phyloP scores from a whole-genome alignment of 1,284 basidiomycete species.

The Trichosporon sp. region DNA sequence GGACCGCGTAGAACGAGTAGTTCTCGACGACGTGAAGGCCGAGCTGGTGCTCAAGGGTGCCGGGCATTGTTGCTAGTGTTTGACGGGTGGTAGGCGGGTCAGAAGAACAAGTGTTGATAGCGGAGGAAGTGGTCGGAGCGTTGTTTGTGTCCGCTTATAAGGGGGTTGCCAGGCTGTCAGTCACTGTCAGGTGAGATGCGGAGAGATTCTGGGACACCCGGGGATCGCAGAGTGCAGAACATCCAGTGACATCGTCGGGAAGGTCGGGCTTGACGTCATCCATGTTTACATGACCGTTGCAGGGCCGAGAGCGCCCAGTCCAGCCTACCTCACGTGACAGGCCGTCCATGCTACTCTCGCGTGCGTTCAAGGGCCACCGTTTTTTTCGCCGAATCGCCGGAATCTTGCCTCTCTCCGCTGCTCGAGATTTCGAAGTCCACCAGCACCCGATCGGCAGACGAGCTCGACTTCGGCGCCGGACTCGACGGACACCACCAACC shows the following conservation, averaged over 20 bases:
- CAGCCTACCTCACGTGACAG: not conserved
- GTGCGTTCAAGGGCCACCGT: not conserved
- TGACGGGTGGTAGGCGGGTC: not conserved
- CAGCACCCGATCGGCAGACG: not conserved
- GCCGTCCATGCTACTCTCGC: not conserved
- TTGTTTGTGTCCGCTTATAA: slow-evolving; percentile 1
- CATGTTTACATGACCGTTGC: slow-evolving; percentile 9
- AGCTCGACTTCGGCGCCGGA: slow-evolving; percentile 12
- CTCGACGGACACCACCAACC: not conserved
- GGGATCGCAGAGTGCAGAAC: not conserved
- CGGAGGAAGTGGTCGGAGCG: not conserved
- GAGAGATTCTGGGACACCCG: slow-evolving; percentile 2
- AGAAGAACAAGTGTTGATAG: not conserved
- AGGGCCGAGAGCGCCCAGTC: not conserved
- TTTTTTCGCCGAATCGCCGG: slow-evolving; percentile 19
- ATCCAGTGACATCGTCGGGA: not conserved
- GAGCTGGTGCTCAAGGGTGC: slow-evolving; percentile 8
- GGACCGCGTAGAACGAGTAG: slow-evolving; percentile 41
- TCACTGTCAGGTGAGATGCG: not conserved
- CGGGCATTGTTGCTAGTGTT: slow-evolving; percentile 5
- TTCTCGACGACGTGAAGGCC: slow-evolving; percentile 28
- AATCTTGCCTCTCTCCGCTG: not conserved
- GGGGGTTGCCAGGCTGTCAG: not conserved
- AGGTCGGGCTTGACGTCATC: not conserved
- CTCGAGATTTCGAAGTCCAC: slow-evolving; percentile 19